Conservation (phyloP, 495 filamentous ascomycete genomes). For the Talaromyces liani region DNA sequence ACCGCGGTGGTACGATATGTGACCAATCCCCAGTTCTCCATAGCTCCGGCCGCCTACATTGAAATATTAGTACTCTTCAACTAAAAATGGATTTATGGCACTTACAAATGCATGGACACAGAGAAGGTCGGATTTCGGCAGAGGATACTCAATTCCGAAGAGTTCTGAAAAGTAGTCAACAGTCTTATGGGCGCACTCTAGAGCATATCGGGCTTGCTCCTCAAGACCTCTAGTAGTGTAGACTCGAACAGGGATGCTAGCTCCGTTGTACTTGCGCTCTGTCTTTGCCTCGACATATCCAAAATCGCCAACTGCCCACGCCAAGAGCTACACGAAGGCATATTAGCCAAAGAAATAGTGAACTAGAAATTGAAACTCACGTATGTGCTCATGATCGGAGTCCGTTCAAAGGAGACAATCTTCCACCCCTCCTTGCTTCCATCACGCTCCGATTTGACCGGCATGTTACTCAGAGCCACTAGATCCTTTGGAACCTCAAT, state of each 20-base stretch:
- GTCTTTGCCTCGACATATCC: slow-evolving; percentile 92
- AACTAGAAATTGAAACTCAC: slow-evolving; percentile 23
- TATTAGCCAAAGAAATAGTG: background rate
- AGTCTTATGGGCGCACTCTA: slow-evolving; percentile 78
- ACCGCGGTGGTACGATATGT: slow-evolving; percentile 93
- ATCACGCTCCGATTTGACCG: slow-evolving; percentile 58
- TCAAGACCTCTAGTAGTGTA: slow-evolving; percentile 90
- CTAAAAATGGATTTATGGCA: slow-evolving; percentile 7
- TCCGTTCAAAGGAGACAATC: slow-evolving; percentile 74
- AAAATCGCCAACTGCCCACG: slow-evolving; percentile 95
- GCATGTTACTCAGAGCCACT: slow-evolving; percentile 91
- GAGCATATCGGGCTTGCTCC: slow-evolving; percentile 77
- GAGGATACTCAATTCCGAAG: slow-evolving; percentile 89
- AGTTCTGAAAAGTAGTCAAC: slow-evolving; percentile 93
- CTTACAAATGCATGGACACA: slow-evolving; percentile 94
- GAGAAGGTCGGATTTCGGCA: slow-evolving; percentile 90
- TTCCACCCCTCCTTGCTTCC: slow-evolving; percentile 57
- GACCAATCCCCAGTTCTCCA: slow-evolving; percentile 91
- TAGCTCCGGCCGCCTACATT: slow-evolving; percentile 57
- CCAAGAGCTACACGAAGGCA: slow-evolving; percentile 52
- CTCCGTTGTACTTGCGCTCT: slow-evolving; percentile 78
- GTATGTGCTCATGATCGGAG: slow-evolving; percentile 96
- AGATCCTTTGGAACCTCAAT: slow-evolving; percentile 85
- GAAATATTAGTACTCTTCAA: slow-evolving; percentile 21
- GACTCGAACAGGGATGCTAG: slow-evolving; percentile 84